Evolutionary conservation across 225 moss, liverwort and hornwort genomes (phyloP).

Genomic region (Sphagnum contortum): DNA sequence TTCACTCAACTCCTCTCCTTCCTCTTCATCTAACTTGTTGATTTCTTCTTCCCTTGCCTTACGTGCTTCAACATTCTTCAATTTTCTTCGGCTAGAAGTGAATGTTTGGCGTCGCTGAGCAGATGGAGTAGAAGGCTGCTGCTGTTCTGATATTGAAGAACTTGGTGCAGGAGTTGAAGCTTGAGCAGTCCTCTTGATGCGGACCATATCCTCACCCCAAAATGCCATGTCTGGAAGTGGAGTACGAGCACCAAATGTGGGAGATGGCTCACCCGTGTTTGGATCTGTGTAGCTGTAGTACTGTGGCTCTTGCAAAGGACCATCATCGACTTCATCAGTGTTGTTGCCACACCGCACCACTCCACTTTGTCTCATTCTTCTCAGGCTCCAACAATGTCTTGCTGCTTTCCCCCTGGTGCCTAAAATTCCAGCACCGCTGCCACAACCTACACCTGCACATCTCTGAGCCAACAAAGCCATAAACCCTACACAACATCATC

Average conservation of each 20-base stretch:
- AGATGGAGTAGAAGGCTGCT: not conserved
- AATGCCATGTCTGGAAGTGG: conserved; percentile 44
- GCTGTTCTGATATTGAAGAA: not conserved
- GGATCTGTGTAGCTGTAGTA: conserved; percentile 82
- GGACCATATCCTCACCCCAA: conserved; percentile 79
- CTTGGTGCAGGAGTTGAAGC: conserved; percentile 24
- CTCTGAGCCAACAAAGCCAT: no score
- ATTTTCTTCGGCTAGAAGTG: conserved; percentile 34
- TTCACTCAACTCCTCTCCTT: conserved; percentile 31
- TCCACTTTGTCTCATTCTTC: not conserved
- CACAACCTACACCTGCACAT: no score
- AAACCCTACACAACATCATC: no score
- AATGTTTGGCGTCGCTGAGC: conserved; percentile 2
- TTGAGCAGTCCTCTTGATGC: conserved; percentile 34
- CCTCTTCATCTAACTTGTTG: conserved; percentile 28
- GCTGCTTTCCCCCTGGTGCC: no score
- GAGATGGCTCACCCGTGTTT: conserved; percentile 63
- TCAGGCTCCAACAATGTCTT: not conserved
- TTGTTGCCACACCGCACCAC: conserved; percentile 37
- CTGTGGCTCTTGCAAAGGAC: conserved; percentile 34
- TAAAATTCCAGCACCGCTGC: no score
- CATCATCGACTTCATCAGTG: conserved; percentile 45
- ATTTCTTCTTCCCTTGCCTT: conserved; percentile 18
- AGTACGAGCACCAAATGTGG: conserved; percentile 69
- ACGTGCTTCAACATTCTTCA: conserved; percentile 11